Evolutionary conservation across 2,329 filamentous ascomycete species (phyloP), one percentile per base, ranked within the genome.

Genomic region (Rhynchosporium graminicola): DNA sequence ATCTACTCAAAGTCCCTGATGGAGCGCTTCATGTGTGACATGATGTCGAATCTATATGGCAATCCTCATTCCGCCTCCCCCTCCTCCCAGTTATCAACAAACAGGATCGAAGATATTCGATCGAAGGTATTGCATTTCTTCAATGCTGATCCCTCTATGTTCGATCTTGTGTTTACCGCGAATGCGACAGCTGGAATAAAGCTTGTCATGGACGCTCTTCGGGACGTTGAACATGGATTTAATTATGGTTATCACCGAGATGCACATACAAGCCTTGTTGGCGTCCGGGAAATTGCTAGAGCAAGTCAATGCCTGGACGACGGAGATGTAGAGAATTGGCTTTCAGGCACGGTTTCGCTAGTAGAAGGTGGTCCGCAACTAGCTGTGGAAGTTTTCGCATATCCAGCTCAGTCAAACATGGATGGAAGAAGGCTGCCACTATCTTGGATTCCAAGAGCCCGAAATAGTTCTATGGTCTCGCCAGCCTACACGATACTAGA

Each of bases 141-240:
- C 77, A 87, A 88, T 48, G 93, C 92, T 2, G 87, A 92, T 66
- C 90, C 93, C 2, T 82, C 86, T 9, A 81, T 90, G 1, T 98
- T 95, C 69, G 93, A 97, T 70, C 77, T 98, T 2, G 85, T 97
- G 0, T 98, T 98, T 73, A 91, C 96, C 31, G 87, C 92, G 42
- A 98, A 98, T 75, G 90, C 94, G 26, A 98, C 94, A 0, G 92
- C 93, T 3, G 93, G 87, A 6, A 88, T 97, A 70, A 98, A 97
- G 76, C 78, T 97, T 10, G 89, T 96, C 2, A 82, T 85, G 57
- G 95, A 98, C 61, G 87, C 87, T 4, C 83, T 97, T 70, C 81
- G 90, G 59, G 85, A 87, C 63, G 78, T 81, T 51, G 81, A 86
- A 8, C 76, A 78, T n/a, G 91, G 92, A 0, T 97, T 95, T 70